Percentiles rank a stretch among this genome's conserved stretches.
phyloP scores from a whole-genome alignment of 1,139 yeast genomes.

The Candida glucosophila region DNA sequence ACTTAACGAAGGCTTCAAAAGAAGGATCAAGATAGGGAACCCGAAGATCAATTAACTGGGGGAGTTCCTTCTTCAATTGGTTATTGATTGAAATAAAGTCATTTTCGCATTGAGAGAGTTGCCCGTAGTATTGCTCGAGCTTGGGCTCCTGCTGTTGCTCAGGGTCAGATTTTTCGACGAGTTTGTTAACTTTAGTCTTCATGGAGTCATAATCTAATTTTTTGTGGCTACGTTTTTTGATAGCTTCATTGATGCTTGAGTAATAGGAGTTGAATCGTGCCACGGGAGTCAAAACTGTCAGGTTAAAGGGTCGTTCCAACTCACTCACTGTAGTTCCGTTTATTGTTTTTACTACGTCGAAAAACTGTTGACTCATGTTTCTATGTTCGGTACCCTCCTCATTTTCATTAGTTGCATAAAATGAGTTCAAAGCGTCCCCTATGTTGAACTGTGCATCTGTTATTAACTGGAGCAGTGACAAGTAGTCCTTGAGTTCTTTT shows the following conservation, averaged over 20 bases:
- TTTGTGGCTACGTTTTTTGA: conserved; percentile 43
- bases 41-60: conserved; percentile 40
- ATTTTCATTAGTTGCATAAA: conserved; percentile 33
- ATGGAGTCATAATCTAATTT: conserved; percentile 46
- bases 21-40: conserved; percentile 47
- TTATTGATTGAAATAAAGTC: conserved; percentile 32
- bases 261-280: conserved; percentile 44
- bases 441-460: conserved; percentile 39
- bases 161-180: conserved; percentile 24
- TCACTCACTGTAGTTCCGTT: conserved; percentile 24
- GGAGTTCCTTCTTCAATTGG: conserved; percentile 42
- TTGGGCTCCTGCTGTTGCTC: conserved; percentile 18
- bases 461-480: conserved; percentile 32
- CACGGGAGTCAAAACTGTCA: conserved; percentile 45
- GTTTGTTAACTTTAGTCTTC: conserved; percentile 34
- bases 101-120: conserved; percentile 18
- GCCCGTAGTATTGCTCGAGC: conserved; percentile 16
- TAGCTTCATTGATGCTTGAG: conserved; percentile 43
- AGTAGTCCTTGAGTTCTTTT: conserved; percentile 32
- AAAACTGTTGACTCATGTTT: conserved; percentile 27
- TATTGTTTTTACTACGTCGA: conserved; percentile 24
- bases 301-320: conserved; percentile 38
- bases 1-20: conserved; percentile 49
- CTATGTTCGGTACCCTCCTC: conserved; percentile 8
- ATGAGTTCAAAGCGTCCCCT: conserved; percentile 39